These are phyloP conservation scores for Paramyrothecium sp. DNA, from an alignment of 2,329 filamentous ascomycete species.

Conservation along the genomic window DNA sequence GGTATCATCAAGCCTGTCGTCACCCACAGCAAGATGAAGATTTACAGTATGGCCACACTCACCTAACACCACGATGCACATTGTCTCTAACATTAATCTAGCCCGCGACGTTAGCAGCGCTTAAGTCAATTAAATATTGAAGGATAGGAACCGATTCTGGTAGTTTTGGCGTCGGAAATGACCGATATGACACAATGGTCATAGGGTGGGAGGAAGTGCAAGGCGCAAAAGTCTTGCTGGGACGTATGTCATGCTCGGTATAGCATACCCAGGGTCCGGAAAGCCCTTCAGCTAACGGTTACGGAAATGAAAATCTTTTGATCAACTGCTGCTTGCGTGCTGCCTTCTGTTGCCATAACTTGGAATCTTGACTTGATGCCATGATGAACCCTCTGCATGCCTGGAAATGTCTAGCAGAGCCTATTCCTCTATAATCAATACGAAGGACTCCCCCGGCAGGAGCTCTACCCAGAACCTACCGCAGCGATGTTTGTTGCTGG, in stretches of 20 bases:
- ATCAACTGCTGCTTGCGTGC: conserved; percentile 16
- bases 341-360: no score
- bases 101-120: conserved; percentile 60
- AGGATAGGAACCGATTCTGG: conserved; percentile 30
- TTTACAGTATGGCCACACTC: conserved; percentile 71
- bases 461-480: no score
- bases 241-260: conserved; percentile 39
- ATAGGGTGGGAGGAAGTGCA: conserved; percentile 31
- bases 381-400: no score
- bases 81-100: conserved; percentile 33
- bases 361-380: no score
- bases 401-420: no score
- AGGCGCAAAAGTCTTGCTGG: conserved; percentile 34
- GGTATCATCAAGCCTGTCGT: conserved; percentile 98
- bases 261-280: conserved; percentile 34
- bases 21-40: conserved; percentile 93
- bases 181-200: conserved; percentile 33
- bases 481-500: no score
- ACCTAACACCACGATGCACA: neutral
- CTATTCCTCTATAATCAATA: no score
- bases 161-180: conserved; percentile 36
- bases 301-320: conserved; percentile 36
- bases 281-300: conserved; percentile 35
- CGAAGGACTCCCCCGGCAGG: no score
- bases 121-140: conserved; percentile 29